A percentile compares a stretch with the other conserved stretches of the same genome.
Evolutionary conservation across 495 filamentous ascomycete genomes (phyloP).

Genomic region (Viridothelium virens): DNA sequence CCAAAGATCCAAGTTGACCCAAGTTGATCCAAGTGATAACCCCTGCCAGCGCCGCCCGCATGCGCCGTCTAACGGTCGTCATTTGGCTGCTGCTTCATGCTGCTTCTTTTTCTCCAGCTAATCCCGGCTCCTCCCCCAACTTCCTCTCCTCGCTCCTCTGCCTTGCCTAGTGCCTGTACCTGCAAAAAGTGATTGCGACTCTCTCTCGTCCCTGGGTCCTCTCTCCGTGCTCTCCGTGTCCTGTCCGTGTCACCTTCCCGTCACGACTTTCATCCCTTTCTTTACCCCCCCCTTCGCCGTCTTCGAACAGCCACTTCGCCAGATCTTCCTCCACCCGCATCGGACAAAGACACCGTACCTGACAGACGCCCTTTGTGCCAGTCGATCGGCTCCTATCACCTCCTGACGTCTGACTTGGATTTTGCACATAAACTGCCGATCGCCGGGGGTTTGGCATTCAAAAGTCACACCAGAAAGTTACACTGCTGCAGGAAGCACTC

Average conservation of each 20-base stretch:
- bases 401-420: neutral
- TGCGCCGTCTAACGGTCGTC: conserved; percentile 10
- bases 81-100: conserved; percentile 4
- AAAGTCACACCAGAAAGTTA: conserved; percentile 6
- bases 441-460: conserved; percentile 3
- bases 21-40: neutral
- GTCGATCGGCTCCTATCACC: neutral
- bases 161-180: conserved; percentile 4
- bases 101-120: neutral
- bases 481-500: conserved; percentile 3
- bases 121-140: neutral
- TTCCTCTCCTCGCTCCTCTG: neutral
- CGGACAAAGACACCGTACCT: neutral
- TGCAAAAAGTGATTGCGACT: conserved; percentile 1
- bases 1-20: too few relatives aligned
- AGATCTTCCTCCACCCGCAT: neutral
- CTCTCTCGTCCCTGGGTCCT: neutral
- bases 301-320: neutral
- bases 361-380: neutral
- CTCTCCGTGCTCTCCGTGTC: neutral
- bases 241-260: conserved; percentile 8
- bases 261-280: neutral
- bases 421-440: neutral
- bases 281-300: conserved; percentile 8
- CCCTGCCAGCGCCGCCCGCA: neutral